Evolutionary conservation across 257 asterid species (phyloP), one percentile per base, ranked within the genome.

Genomic region (Petunia secreta): DNA sequence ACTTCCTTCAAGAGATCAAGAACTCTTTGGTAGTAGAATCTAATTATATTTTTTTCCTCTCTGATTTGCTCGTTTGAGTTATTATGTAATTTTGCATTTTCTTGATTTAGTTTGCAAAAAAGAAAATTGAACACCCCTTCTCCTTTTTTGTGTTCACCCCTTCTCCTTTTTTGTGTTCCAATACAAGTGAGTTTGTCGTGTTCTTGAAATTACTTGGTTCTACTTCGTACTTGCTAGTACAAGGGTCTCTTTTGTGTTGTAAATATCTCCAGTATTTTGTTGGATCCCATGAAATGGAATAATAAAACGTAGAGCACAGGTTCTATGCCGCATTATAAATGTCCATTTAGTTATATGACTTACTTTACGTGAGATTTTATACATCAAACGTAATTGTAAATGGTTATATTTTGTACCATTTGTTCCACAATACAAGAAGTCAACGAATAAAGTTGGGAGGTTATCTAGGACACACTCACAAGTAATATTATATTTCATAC

Each of bases 1-100:
- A 57, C 58, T 80, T 85, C 85, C 69, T 69, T 77, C 58, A 87
- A 88, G 84, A 91, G 87, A 90, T 85, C 93, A 36, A 87, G 91
- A 88, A 82, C 52, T 82, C 78, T 80, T 40, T 87, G 92, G 87
- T 85, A 78, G 84, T 75, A 43, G 48, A 71, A 73, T 71, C 34
- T 39, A 71, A 48, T 71, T 1, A 9, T 50, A 2, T 50, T 50
- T 8, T 50, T 9, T 50, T 8, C 15, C 41, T 67, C 13, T 0
- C 15, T 67, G 41, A 39, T 67, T 43, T 43, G 38, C 7, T 8
- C 5, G 16, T 2, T 46, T 16, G n/a, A 0, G 8, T 4, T 16
- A 16, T 40, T 54, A 25, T 8, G 0, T 4, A 8, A 7, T 50
- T 69, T 48, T 50, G 6, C 77, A 43, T 71, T 71, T 50, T 48